Base-by-base conservation (phyloP, 441 rosid species). In the Pelargonium myrrhifolium region DNA sequence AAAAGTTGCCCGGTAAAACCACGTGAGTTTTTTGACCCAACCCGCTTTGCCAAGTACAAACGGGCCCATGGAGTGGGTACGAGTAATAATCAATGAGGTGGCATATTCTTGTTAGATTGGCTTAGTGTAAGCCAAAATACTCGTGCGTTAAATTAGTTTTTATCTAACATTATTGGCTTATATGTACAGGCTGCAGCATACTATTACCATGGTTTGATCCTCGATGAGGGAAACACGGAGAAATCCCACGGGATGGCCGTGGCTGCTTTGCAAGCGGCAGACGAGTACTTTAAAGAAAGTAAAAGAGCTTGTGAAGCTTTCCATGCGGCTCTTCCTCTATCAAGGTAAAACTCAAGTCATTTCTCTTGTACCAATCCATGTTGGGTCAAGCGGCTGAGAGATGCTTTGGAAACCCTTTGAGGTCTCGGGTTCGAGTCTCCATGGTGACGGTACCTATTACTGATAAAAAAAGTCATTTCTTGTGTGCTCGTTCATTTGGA, bases 171-270 rank as follows among this genome's bases (percentile, higher is more conserved):
- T 35, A 35, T 35, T 35, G 39, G 39, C 39, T 47, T 14, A 47
- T 49, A n/a, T 49, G 6, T 49, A 14, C 39, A 92, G 99, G 97
- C 97, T 68, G 99, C 92, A 49, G 98, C 97, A 28, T 95, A 95
- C 80, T 95, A 90, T 77, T 95, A 87, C 78, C 98, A 95, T 64
- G 98, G 99, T 31, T 70, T 95, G 85, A 90, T 95, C 71, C 96
- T 95, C 68, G 96, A 92, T 18, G 98, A 92, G 78, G 98, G 93
- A 37, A 93, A 91, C 84, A 93, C 99, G 6, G 97, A 93, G 85
- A 92, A 87, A 80, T 90, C 89, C 51, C 99, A 87, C 65, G 90
- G 93, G 66, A 89, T 92, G 99, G 95, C 97, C 9, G 90, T 88
- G 56, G 99, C 98, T 77, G 96, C 99, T 21, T 71, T 95, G 72